Conservation (phyloP, 768 basidiomycete species). For the Pulveroboletus sp. region DNA sequence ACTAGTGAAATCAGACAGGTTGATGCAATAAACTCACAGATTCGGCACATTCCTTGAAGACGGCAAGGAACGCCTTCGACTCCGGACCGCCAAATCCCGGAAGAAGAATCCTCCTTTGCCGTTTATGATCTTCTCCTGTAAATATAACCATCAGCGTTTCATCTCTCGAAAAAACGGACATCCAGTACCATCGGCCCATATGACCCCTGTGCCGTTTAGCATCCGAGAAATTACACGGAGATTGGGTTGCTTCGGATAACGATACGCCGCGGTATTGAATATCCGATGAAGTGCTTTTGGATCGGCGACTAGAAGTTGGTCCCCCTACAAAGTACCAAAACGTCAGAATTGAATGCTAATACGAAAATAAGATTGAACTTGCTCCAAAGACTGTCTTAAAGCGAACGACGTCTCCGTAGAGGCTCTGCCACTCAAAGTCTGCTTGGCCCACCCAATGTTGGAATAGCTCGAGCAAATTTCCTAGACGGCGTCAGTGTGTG, state of each 20-base stretch:
- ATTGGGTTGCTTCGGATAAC: conserved; percentile 37
- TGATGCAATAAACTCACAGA: conserved; percentile 13
- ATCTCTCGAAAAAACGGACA: conserved; percentile 2
- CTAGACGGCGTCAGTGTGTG: background rate
- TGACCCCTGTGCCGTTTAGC: conserved; percentile 34
- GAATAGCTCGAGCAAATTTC: background rate
- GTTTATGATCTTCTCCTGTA: conserved; percentile 44
- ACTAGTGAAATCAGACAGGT: background rate
- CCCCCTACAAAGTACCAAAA: conserved; percentile 31
- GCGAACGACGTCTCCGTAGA: background rate
- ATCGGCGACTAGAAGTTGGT: conserved; percentile 45
- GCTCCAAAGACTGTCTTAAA: conserved; percentile 2
- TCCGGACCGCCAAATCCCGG: conserved; percentile 56
- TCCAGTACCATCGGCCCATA: conserved; percentile 40
- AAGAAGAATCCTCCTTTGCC: conserved; percentile 53
- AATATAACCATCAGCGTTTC: conserved; percentile 3
- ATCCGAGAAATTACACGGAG: conserved; percentile 15
- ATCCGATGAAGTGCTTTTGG: conserved; percentile 43
- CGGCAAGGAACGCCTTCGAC: conserved; percentile 46
- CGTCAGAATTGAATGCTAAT: conserved; percentile 4
- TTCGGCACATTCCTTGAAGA: conserved; percentile 42
- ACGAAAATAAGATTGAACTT: conserved; percentile 2
- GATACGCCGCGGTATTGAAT: conserved; percentile 37
- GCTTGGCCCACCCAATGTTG: background rate
- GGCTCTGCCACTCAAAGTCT: background rate